Evolutionary conservation across 305 asterid genomes (phyloP).

Genomic region (Fraxinus albicans): DNA sequence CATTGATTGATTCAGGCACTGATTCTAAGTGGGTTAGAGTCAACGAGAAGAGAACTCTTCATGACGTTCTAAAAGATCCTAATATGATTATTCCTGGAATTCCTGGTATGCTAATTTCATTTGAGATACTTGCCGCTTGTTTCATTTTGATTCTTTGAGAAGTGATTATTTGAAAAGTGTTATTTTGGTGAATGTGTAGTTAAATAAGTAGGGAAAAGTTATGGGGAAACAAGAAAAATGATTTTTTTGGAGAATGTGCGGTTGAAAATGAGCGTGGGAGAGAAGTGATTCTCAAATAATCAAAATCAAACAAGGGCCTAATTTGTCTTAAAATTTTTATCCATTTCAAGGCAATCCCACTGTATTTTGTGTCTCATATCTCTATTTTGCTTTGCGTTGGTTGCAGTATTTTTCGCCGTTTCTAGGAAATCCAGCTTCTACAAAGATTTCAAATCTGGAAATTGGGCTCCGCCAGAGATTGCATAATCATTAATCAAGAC

Average conservation of each 20-base stretch:
- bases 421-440: constrained; percentile 71
- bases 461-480: constrained; percentile 59
- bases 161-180: background rate
- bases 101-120: constrained; percentile 60
- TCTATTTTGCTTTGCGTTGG: constrained; percentile 9
- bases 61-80: constrained; percentile 59
- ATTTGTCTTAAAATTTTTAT: background rate
- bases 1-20: constrained; percentile 33
- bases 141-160: background rate
- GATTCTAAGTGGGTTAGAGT: constrained; percentile 61
- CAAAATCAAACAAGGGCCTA: background rate
- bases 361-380: constrained; percentile 8
- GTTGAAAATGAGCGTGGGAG: background rate
- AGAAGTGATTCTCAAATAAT: background rate
- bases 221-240: background rate
- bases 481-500: constrained; percentile 39
- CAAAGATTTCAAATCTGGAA: constrained; percentile 63
- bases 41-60: constrained; percentile 68
- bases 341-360: background rate
- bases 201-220: no score
- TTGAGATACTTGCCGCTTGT: background rate
- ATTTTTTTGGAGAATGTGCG: background rate
- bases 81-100: constrained; percentile 65
- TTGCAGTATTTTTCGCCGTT: constrained; percentile 66
- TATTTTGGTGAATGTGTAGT: background rate